Evolutionary conservation across 148 eudicot genomes (phyloP).

Genomic region (Simmondsia chinensis): DNA sequence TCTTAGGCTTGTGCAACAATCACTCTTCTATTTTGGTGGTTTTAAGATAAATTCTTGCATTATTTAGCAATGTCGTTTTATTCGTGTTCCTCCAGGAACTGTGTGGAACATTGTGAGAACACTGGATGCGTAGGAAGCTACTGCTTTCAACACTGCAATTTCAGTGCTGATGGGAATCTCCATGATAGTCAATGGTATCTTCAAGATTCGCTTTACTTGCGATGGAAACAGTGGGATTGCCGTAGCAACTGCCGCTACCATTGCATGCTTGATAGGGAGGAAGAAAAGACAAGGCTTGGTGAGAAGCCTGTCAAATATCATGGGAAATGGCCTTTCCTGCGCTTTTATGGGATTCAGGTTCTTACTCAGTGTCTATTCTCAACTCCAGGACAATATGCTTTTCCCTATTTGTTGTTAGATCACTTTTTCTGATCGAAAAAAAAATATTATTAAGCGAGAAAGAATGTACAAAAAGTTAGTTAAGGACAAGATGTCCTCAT

Average conservation of each 20-base stretch:
- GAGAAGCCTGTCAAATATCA: constrained; percentile 77
- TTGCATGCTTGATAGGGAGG: constrained; percentile 81
- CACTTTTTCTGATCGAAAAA: too few relatives aligned
- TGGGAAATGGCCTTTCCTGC: constrained; percentile 85
- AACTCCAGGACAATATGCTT: too few relatives aligned
- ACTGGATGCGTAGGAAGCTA: constrained; percentile 76
- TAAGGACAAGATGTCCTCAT: too few relatives aligned
- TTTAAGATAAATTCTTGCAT: too few relatives aligned
- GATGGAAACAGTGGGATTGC: constrained; percentile 97
- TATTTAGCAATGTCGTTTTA: too few relatives aligned
- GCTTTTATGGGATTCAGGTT: constrained; percentile 89
- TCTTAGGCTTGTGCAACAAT: too few relatives aligned
- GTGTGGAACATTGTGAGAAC: constrained; percentile 73
- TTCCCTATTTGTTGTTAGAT: too few relatives aligned
- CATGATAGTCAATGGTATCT: constrained; percentile 76
- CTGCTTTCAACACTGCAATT: constrained; percentile 75
- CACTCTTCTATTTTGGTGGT: too few relatives aligned
- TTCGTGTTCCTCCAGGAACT: constrained; percentile 48
- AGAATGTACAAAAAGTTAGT: too few relatives aligned
- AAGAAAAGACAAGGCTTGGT: constrained; percentile 63
- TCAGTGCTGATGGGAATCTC: constrained; percentile 63
- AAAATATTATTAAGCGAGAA: too few relatives aligned
- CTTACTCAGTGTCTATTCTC: constrained; percentile 4
- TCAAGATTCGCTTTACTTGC: constrained; percentile 88
- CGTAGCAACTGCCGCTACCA: constrained; percentile 74